Evolutionary conservation across 192 early-diverging fungal genomes (phyloP).

Genomic region (Diversispora eburnea): DNA sequence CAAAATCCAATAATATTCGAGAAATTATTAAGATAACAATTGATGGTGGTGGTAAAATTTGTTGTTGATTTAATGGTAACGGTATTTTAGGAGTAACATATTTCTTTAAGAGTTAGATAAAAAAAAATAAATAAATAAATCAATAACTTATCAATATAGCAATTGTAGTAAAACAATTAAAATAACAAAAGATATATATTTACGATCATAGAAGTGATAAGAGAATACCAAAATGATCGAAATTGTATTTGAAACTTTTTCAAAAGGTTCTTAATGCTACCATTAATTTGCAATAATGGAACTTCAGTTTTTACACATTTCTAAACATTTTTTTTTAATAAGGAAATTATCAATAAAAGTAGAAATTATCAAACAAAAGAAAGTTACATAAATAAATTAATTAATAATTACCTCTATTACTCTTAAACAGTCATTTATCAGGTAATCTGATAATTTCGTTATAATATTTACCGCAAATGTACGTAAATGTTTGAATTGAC

Average conservation of each 20-base stretch:
- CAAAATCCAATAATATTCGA: constrained; percentile 38
- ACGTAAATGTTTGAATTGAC: not conserved
- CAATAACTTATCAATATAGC: too few species aligned
- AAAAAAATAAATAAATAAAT: too few species aligned
- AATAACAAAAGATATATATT: not conserved
- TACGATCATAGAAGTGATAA: constrained; percentile 37
- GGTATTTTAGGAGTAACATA: not conserved
- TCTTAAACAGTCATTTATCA: constrained; percentile 36
- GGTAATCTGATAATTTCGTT: constrained; percentile 31
- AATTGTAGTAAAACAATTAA: not conserved
- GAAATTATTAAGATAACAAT: constrained; percentile 31
- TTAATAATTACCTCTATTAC: constrained; percentile 31
- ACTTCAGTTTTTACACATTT: constrained; percentile 42
- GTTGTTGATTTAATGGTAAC: constrained; percentile 16
- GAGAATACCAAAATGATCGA: constrained; percentile 38
- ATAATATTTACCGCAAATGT: constrained; percentile 34
- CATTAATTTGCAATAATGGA: constrained; percentile 31
- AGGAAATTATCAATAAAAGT: not conserved
- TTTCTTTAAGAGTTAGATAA: not conserved
- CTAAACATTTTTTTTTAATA: not conserved
- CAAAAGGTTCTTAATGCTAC: constrained; percentile 33
- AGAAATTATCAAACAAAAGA: too few species aligned
- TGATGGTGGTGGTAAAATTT: constrained; percentile 8
- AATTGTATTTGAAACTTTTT: constrained; percentile 37
- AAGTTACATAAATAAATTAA: not conserved